phyloP scores from a whole-genome alignment of 768 basidiomycete species.

The Leccinum uliginosum region DNA sequence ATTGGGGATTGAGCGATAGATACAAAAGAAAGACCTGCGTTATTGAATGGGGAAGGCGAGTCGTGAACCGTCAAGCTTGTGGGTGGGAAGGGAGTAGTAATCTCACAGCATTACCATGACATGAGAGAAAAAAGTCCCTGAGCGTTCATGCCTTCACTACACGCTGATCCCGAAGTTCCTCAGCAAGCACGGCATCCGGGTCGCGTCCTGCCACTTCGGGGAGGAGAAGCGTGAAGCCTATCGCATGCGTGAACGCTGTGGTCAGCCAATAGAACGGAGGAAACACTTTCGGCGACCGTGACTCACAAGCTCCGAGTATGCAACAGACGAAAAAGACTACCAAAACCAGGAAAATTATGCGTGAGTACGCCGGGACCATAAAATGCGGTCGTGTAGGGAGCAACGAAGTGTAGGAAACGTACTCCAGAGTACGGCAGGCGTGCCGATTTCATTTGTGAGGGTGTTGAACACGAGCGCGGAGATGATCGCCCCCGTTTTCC shows the following conservation, averaged over 20 bases:
- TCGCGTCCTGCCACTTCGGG: slow-evolving; percentile 51
- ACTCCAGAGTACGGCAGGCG: slow-evolving; percentile 70
- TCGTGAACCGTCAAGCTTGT: neutral
- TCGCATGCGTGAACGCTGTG: neutral
- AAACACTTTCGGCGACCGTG: slow-evolving; percentile 3
- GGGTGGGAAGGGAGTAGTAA: too few relatives aligned
- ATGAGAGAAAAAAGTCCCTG: neutral
- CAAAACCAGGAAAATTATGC: neutral
- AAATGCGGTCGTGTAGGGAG: too few relatives aligned
- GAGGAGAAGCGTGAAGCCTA: slow-evolving; percentile 42
- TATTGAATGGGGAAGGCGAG: neutral
- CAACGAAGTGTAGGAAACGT: slow-evolving; percentile 26
- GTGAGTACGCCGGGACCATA: neutral
- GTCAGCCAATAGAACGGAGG: neutral
- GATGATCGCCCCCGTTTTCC: slow-evolving; percentile 76
- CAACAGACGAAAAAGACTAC: slow-evolving; percentile 67
- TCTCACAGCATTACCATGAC: neutral
- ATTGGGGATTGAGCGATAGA: neutral
- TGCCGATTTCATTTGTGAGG: slow-evolving; percentile 57
- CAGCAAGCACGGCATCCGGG: slow-evolving; percentile 41
- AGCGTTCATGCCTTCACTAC: neutral
- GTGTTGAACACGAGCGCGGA: slow-evolving; percentile 70
- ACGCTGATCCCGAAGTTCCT: slow-evolving; percentile 32
- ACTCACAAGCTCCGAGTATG: slow-evolving; percentile 49
- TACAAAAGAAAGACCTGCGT: neutral